Base-by-base conservation (phyloP, 148 eudicot species). In the Chenopodium album region DNA sequence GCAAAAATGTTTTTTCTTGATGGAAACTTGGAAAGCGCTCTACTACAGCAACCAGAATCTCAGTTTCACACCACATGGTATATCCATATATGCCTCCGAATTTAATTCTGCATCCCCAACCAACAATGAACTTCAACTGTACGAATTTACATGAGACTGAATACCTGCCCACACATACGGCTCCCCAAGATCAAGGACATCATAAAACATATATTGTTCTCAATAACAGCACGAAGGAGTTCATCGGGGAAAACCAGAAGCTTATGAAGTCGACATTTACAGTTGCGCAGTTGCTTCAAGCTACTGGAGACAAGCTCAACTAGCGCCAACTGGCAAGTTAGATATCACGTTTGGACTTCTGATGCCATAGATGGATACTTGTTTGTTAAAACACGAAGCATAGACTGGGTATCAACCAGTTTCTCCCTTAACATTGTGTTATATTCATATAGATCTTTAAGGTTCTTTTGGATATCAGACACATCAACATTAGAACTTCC, bases 371-470 rank as follows among this genome's bases (percentile, higher is more conserved):
- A 31, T 46, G 86, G 78, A 26, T 73, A 34, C 23, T 84, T 83
- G 10, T 63, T 75, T 70, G 90, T 80, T 75, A 90, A 76, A 83
- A 84, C 78, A 70, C 75, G 84, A 32, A 93, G 88, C 89, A 86
- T 86, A 22, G 90, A 88, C 66, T 88, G 91, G 34, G 95, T 82
- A 77, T 83, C 54, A 48, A 81, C 78, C 81, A 93, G 67, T 79
- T 88, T 87, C 56, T 93, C 94, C 78, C 95, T 87, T 79, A 93
- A 89, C 87, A 86, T 86, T 47, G 79, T 84, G 71, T 89, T 93
- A 75, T 92, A 93, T 62, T 92, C 90, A 46, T 90, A 92, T 34
- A 93, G 82, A 48, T 84, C 77, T 82, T 92, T 87, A 32, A 93
- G 86, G 76, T 82, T 87, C 82, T 87, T 87, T 75, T 87, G 90